These are phyloP conservation scores for Albugo laibachii DNA, from an alignment of 352 stramenopile species.

Conservation along the genomic window DNA sequence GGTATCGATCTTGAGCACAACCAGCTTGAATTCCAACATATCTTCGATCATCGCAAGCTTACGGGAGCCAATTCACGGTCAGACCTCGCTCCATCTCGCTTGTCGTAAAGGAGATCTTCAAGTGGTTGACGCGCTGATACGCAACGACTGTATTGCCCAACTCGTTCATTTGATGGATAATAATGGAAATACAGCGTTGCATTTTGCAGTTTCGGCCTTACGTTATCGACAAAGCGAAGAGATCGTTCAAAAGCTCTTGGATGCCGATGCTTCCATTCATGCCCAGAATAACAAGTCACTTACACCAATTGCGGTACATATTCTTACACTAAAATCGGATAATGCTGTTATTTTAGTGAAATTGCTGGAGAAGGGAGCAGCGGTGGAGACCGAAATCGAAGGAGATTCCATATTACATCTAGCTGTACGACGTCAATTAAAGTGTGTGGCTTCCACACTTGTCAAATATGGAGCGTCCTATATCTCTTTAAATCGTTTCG, in stretches of 20 bases:
- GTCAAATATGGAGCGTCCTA: conserved; percentile 43
- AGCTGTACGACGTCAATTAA: conserved; percentile 24
- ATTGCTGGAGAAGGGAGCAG: conserved; percentile 35
- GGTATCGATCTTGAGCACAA: conserved; percentile 38
- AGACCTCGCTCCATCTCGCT: conserved; percentile 57
- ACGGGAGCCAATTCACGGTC: conserved; percentile 49
- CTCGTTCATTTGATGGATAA: conserved; percentile 47
- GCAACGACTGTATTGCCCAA: conserved; percentile 45
- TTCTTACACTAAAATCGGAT: conserved; percentile 61
- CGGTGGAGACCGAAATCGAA: conserved; percentile 41
- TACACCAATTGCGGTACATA: conserved; percentile 47
- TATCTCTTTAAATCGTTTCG: conserved; percentile 31
- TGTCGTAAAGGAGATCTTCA: conserved; percentile 50
- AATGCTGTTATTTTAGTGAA: conserved; percentile 36
- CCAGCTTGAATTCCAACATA: conserved; percentile 32
- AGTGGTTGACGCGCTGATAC: conserved; percentile 44
- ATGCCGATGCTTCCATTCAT: conserved; percentile 26
- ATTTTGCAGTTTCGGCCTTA: conserved; percentile 54
- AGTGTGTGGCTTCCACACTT: conserved; percentile 28
- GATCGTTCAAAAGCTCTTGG: conserved; percentile 27
- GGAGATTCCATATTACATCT: conserved; percentile 34
- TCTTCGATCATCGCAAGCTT: conserved; percentile 50
- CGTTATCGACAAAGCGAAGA: conserved; percentile 18
- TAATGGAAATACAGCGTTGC: conserved; percentile 64
- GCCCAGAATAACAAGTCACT: conserved; percentile 39